phyloP scores from a whole-genome alignment of 2,329 filamentous ascomycete genomes.

The Talaromyces verruculosus region DNA sequence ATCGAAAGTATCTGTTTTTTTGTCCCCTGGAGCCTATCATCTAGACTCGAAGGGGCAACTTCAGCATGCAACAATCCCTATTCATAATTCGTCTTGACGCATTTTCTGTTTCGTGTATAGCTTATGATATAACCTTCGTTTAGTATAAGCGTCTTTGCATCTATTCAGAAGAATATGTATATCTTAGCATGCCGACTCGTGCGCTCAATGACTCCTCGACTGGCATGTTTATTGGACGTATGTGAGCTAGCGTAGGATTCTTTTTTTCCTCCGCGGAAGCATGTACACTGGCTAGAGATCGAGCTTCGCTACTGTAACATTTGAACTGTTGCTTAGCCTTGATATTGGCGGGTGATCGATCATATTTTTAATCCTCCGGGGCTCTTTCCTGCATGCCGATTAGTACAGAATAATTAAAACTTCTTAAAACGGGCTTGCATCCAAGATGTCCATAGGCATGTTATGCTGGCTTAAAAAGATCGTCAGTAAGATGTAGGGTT shows the following conservation, averaged over 20 bases:
- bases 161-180: no score
- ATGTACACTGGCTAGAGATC: neutral
- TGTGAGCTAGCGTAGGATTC: no score
- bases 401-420: neutral
- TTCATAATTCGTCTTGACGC: no score
- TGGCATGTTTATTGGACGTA: neutral
- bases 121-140: no score
- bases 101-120: no score
- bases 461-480: neutral
- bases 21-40: no score
- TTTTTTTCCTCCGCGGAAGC: neutral
- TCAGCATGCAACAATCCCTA: no score
- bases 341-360: neutral
- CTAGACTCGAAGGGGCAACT: neutral
- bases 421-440: neutral
- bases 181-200: no score
- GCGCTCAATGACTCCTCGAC: no score
- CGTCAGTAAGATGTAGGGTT: neutral
- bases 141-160: no score
- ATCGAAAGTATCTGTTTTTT: no score
- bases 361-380: neutral
- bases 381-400: neutral
- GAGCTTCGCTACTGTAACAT: neutral
- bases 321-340: neutral
- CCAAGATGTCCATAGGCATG: neutral